These are phyloP conservation scores for Mycena metata DNA, from an alignment of 768 basidiomycete species.

Conservation along the genomic window DNA sequence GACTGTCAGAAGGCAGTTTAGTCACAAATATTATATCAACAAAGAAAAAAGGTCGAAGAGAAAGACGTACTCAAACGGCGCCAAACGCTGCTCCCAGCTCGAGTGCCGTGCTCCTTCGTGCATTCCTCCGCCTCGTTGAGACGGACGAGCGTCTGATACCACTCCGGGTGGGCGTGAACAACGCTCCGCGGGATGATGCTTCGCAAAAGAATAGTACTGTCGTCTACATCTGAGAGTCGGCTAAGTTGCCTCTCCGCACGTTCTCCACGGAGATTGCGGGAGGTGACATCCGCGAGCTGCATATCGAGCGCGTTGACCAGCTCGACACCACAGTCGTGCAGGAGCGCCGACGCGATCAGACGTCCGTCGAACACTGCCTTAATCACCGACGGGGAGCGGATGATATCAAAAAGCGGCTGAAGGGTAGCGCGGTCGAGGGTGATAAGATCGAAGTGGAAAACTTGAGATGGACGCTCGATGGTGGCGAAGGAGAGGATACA, in stretches of 20 bases:
- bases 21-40: conserved; percentile 7
- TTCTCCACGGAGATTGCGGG: conserved; percentile 7
- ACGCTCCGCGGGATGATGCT: conserved; percentile 9
- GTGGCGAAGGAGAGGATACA: conserved; percentile 18
- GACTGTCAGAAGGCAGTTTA: conserved; percentile 11
- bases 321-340: conserved; percentile 10
- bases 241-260: conserved; percentile 3
- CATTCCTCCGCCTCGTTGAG: conserved; percentile 18
- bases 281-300: conserved; percentile 21
- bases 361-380: conserved; percentile 17
- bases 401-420: conserved; percentile 16
- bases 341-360: conserved; percentile 17
- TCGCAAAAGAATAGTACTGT: not conserved
- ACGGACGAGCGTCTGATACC: conserved; percentile 14
- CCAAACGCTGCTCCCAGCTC: conserved; percentile 6
- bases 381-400: conserved; percentile 13
- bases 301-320: conserved; percentile 15
- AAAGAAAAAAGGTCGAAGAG: conserved; percentile 3
- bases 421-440: conserved; percentile 12
- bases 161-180: conserved; percentile 21
- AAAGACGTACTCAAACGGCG: conserved; percentile 16
- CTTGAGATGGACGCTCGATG: conserved; percentile 19
- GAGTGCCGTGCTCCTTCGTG: conserved; percentile 15
- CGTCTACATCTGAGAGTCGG: conserved; percentile 14
- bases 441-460: conserved; percentile 17